Conservation (phyloP, 2,329 filamentous ascomycete species). For the Lecanosticta acicola region DNA sequence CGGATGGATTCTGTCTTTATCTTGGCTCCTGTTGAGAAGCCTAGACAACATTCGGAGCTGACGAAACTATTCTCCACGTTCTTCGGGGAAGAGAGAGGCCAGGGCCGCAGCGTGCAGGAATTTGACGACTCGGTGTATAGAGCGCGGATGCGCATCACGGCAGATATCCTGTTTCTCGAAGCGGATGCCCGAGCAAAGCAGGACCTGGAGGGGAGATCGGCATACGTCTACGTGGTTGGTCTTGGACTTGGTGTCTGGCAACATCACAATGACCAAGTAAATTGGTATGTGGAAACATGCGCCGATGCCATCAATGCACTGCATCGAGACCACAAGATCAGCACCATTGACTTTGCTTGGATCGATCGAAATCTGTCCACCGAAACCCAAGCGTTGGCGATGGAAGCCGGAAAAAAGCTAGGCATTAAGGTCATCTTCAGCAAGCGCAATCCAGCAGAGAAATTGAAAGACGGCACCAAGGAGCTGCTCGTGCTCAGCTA, state of each 20-base stretch:
- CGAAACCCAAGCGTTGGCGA: conserved; percentile 5
- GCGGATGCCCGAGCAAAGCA: conserved; percentile 22
- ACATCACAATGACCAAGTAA: conserved; percentile 15
- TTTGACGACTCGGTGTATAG: conserved; percentile 25
- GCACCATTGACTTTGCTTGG: conserved; percentile 30
- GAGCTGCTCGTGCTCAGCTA: conserved; percentile 30
- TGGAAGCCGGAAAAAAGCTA: conserved; percentile 7
- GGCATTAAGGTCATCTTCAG: conserved; percentile 27
- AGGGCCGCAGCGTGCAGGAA: neutral
- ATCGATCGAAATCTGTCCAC: conserved; percentile 15
- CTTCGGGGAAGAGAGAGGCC: conserved; percentile 13
- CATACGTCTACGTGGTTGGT: conserved; percentile 30
- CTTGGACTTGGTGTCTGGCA: conserved; percentile 34
- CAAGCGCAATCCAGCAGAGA: conserved; percentile 27
- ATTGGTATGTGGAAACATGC: conserved; percentile 26
- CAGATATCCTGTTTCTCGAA: conserved; percentile 30
- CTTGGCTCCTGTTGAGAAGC: conserved; percentile 11
- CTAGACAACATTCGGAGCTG: conserved; percentile 17
- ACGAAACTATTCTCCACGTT: conserved; percentile 20
- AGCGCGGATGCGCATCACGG: conserved; percentile 27
- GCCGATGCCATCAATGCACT: conserved; percentile 19
- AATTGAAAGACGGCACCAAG: conserved; percentile 12
- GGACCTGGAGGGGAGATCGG: conserved; percentile 13
- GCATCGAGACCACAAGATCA: conserved; percentile 13
- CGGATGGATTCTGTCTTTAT: conserved; percentile 29